Base-by-base conservation (phyloP, 1,139 yeast genomes). In the Magnusiomyces ingens region DNA sequence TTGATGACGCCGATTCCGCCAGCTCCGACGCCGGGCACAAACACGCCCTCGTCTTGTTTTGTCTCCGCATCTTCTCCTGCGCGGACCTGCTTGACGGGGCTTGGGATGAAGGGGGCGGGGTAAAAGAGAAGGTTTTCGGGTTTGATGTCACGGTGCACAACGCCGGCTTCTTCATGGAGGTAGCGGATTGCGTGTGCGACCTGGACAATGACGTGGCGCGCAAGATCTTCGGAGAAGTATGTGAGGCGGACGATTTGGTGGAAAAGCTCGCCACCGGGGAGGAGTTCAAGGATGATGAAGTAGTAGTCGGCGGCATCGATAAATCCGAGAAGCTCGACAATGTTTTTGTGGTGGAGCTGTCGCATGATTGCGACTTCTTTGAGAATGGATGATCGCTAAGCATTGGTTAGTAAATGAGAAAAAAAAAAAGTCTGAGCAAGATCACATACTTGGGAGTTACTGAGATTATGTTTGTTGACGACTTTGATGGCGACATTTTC, bases 221-320 rank as follows among this genome's bases (percentile, higher is more conserved):
- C 76, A 54, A 93, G 75, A 59, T 84, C 84, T 67, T 93, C 99
- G 47, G 90, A 80, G 67, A 93, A 86, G 71, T 93, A 93, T 0
- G 99, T 93, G 62, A 81, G 84, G 61, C 89, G 85, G 42, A 93
- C 95, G 63, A 93, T 90, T 68, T 90, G 94, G 64, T 90, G 93
- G 71, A 93, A 93, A 40, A 93, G 82, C 70, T 94, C 99, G 29
- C 99, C 99, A 17, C 99, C 99, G 52, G 84, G 80, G 50, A 93
- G 84, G 53, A 87, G 76, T 67, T 94, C 99, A 61, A 91, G 81
- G 8, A 93, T 76, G 54, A 93, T 81, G 67, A 83, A 93, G 67
- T 89, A 88, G 67, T 81, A 78, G 38, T 80, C 79, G 36, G 73
- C 72, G 54, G 84, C 77, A 62, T 85, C 89, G 55, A 77, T 71